Evolutionary conservation across 805 yeast genomes (phyloP).

Genomic region (Metschnikowia aberdeeniae): DNA sequence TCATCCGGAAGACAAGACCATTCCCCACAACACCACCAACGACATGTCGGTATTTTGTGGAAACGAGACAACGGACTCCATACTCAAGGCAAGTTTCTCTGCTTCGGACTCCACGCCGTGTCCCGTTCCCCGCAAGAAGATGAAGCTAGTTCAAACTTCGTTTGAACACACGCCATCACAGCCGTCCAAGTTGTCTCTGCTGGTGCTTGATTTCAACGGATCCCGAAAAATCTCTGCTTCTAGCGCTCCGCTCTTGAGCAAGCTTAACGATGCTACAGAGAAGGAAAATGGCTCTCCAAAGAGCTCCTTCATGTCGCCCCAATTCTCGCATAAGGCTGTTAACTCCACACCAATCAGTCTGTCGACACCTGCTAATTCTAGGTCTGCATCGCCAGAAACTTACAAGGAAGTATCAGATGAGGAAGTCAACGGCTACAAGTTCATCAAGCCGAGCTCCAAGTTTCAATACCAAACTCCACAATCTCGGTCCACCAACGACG

Average conservation of each 20-base stretch:
- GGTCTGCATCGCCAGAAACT: constrained; percentile 29
- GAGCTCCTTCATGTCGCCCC: constrained; percentile 4
- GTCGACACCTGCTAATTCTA: constrained; percentile 40
- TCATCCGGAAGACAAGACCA: constrained; percentile 5
- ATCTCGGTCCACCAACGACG: constrained; percentile 11
- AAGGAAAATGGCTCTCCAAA: constrained; percentile 8
- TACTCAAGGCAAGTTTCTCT: constrained; percentile 26
- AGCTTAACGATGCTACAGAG: constrained; percentile 10
- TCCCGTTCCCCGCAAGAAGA: constrained; percentile 37
- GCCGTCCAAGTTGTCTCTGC: constrained; percentile 16
- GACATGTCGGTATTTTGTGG: constrained; percentile 19
- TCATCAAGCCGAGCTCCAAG: constrained; percentile 29
- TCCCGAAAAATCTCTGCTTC: constrained; percentile 26
- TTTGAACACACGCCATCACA: constrained; percentile 21
- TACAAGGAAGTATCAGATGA: constrained; percentile 32
- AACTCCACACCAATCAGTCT: constrained; percentile 38
- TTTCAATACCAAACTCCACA: constrained; percentile 17
- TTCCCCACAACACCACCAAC: constrained; percentile 9
- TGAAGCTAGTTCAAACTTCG: constrained; percentile 23
- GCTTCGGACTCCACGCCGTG: constrained; percentile 43
- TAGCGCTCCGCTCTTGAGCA: constrained; percentile 18
- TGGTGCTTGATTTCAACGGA: constrained; percentile 28
- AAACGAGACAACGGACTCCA: constrained; percentile 13
- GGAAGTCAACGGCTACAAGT: constrained; percentile 39
- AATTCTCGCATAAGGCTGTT: constrained; percentile 8